Conservation (phyloP, 2,329 filamentous ascomycete species). For the Xylaria arbuscula region DNA sequence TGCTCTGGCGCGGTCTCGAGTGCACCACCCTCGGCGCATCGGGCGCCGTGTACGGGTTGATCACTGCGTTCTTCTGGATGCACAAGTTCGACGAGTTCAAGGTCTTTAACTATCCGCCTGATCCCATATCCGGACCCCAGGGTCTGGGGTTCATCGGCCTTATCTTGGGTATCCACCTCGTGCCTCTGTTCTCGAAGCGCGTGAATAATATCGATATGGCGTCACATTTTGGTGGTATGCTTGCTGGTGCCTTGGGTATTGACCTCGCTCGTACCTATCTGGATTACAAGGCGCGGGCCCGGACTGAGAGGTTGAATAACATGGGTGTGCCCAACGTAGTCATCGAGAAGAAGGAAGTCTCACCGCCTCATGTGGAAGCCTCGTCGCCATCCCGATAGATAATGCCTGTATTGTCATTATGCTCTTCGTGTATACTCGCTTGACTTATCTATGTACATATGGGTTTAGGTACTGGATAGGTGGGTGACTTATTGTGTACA, state of each 20-base stretch:
- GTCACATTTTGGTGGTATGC: conserved; percentile 65
- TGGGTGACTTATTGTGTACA: too few relatives aligned
- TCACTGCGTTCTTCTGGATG: conserved; percentile 71
- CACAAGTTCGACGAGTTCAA: conserved; percentile 67
- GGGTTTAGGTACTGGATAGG: too few relatives aligned
- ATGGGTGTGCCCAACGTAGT: conserved; percentile 41
- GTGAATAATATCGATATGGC: conserved; percentile 61
- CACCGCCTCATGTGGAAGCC: conserved; percentile 11
- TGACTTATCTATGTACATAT: background rate
- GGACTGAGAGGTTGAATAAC: conserved; percentile 44
- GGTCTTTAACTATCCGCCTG: conserved; percentile 67
- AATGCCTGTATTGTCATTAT: conserved; percentile 17
- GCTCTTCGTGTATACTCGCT: conserved; percentile 3
- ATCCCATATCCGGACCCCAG: conserved; percentile 63
- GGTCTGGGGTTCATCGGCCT: conserved; percentile 66
- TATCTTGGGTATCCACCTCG: conserved; percentile 62
- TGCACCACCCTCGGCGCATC: conserved; percentile 73
- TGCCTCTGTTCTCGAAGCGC: conserved; percentile 54
- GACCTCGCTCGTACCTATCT: conserved; percentile 51
- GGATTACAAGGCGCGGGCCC: conserved; percentile 43
- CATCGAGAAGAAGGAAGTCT: conserved; percentile 32
- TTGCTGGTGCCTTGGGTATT: conserved; percentile 58
- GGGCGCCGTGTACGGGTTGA: conserved; percentile 70
- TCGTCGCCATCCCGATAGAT: conserved; percentile 21
- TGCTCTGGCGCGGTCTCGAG: conserved; percentile 58